Percentiles rank a stretch among this genome's conserved stretches.
These are phyloP conservation scores for Yamadazyma paraphyllophila DNA, from an alignment of 805 yeast genomes.

Conservation along the genomic window DNA sequence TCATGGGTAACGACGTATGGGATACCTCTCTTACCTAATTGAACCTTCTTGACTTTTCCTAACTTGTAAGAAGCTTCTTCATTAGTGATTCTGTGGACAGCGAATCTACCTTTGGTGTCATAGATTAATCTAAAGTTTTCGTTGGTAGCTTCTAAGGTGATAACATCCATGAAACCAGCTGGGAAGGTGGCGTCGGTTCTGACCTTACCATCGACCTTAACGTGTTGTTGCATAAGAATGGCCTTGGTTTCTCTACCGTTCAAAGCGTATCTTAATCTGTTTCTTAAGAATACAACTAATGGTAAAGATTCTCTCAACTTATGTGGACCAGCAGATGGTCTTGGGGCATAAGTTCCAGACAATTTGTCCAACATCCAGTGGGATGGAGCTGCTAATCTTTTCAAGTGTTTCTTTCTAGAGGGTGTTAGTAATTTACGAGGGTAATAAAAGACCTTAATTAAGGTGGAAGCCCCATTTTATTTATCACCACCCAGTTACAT, in stretches of 20 bases:
- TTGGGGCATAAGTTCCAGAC: conserved; percentile 99
- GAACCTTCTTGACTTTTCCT: conserved; percentile 97
- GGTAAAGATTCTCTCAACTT: conserved; percentile 98
- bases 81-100: conserved; percentile 98
- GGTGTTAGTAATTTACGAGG: conserved; percentile 5
- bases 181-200: conserved; percentile 99
- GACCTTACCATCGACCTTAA: conserved; percentile 98
- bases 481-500: not conserved
- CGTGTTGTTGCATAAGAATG: conserved; percentile 96
- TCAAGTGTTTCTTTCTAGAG: conserved; percentile 91
- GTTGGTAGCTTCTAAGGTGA: conserved; percentile 95
- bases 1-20: conserved; percentile 99
- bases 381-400: conserved; percentile 99
- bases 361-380: conserved; percentile 99
- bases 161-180: conserved; percentile 99
- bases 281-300: conserved; percentile 93
- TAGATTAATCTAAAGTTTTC: conserved; percentile 99
- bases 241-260: conserved; percentile 99
- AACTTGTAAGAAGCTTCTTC: conserved; percentile 98
- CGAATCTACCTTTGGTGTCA: conserved; percentile 98
- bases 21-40: conserved; percentile 96
- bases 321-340: conserved; percentile 99
- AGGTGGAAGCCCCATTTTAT: conserved; percentile 1
- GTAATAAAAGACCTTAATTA: conserved; percentile 5
- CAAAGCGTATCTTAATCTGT: conserved; percentile 97